phyloP scores from a whole-genome alignment of 495 filamentous ascomycete species.

The Penicillium nucicola region DNA sequence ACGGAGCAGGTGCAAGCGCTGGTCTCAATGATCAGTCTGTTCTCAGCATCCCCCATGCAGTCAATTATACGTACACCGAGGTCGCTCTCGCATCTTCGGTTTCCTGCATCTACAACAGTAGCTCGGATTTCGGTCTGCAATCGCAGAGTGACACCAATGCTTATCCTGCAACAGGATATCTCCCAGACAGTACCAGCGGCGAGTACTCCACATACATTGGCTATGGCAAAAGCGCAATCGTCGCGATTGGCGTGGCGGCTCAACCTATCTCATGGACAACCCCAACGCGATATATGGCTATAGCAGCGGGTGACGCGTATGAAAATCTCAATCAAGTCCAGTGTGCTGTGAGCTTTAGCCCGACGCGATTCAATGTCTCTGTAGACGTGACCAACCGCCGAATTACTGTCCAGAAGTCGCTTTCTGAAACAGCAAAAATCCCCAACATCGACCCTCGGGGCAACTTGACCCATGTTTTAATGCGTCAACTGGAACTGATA shows the following conservation, averaged over 20 bases:
- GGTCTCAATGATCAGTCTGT: conserved; percentile 26
- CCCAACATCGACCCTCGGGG: conserved; percentile 26
- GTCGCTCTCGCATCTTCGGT: conserved; percentile 20
- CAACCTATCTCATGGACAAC: neutral
- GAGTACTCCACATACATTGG: conserved; percentile 25
- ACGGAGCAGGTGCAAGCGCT: conserved; percentile 30
- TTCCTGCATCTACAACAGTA: conserved; percentile 29
- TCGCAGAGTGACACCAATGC: neutral
- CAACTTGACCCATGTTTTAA: conserved; percentile 21
- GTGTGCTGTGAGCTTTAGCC: conserved; percentile 26
- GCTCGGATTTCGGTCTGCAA: conserved; percentile 4
- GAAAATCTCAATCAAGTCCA: conserved; percentile 24
- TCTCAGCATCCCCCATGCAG: conserved; percentile 7
- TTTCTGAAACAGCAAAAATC: neutral
- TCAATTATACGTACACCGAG: conserved; percentile 27
- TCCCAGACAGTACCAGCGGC: conserved; percentile 12
- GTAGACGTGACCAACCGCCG: conserved; percentile 24
- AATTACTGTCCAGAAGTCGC: conserved; percentile 20
- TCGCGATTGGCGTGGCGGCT: conserved; percentile 23
- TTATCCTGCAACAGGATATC: conserved; percentile 15
- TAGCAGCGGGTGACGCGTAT: conserved; percentile 25
- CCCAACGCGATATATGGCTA: conserved; percentile 10
- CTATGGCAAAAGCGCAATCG: conserved; percentile 17
- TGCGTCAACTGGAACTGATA: conserved; percentile 25
- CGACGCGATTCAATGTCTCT: conserved; percentile 26